Base-by-base conservation (phyloP, 805 yeast species). In the Wickerhamomyces chaumierensis region DNA sequence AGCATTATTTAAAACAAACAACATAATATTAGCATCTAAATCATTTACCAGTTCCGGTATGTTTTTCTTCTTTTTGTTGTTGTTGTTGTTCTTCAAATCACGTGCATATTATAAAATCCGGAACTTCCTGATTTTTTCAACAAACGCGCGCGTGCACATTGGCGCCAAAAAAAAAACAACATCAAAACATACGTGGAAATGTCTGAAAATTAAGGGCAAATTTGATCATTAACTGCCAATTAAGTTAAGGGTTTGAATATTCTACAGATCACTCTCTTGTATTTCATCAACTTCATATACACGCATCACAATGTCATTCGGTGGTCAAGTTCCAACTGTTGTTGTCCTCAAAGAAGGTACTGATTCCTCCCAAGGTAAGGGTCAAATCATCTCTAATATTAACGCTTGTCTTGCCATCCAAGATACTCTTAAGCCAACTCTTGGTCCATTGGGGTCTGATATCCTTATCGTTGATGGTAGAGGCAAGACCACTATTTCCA, bases 291-390 rank as follows among this genome's bases (percentile, higher is more conserved):
- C n/a, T 31, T 31, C n/a, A 13, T 25, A 33, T 18, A 33, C 9
- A 18, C 18, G 25, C 34, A 18, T 9, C 14, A 48, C 12, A 33
- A 88, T 87, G 96, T 81, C 81, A 55, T 86, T 85, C 57, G 84
- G 90, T 46, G 83, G 82, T 40, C 96, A 88, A 61, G 82, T 96
- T 31, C 98, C 98, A 35, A 90, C 98, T n/a, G 84, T 90, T 51
- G 97, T 92, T 45, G 97, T 92, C 39, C 76, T 92, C 44, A 90
- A 88, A 59, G 99, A 92, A 62, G 99, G 99, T 38, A 92, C 99
- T 4, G 98, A 92, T 56, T 68, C 94, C 25, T 83, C 96, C 14
- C 99, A 92, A 61, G 99, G 99, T 29, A 76, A 79, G 48, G 97
- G 97, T 18, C 98, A 92, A 68, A 83, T 87, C 48, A 78, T 92